A percentile compares a stretch with the other conserved stretches of the same genome.
phyloP scores from a whole-genome alignment of 176 grass and related monocot genomes.

The Raddia guianensis region DNA sequence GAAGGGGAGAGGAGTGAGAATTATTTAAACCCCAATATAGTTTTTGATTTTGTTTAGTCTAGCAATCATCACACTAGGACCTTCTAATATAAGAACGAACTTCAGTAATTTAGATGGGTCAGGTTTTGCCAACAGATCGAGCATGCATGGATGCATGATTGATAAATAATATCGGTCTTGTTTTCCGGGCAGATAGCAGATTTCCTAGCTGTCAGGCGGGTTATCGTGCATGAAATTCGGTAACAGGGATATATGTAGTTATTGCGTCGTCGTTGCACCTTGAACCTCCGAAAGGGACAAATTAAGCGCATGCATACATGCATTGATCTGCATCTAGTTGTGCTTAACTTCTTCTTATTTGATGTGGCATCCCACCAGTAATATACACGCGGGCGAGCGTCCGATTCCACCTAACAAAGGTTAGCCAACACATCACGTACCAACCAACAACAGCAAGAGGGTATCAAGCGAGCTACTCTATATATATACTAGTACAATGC shows the following conservation, averaged over 20 bases:
- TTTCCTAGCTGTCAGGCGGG: not conserved
- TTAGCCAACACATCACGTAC: conserved; percentile 29
- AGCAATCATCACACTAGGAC: too few species aligned
- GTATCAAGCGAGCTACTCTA: not conserved
- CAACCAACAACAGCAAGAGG: not conserved
- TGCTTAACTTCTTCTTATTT: not conserved
- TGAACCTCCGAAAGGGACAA: conserved; percentile 19
- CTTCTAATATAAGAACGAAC: too few species aligned
- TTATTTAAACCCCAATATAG: too few species aligned
- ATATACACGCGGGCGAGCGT: not conserved
- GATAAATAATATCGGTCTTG: not conserved
- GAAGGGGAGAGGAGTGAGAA: too few species aligned
- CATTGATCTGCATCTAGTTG: not conserved
- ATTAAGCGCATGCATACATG: conserved; percentile 13
- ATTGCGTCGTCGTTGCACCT: not conserved
- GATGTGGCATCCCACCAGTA: not conserved
- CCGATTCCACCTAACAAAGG: conserved; percentile 28
- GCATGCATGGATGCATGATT: not conserved
- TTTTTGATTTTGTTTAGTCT: too few species aligned
- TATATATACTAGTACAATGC: too few species aligned
- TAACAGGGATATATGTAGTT: not conserved
- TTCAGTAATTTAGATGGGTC: too few species aligned
- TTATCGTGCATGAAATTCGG: not conserved
- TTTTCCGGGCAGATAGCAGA: not conserved
- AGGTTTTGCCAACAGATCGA: too few species aligned